Base-by-base conservation (phyloP, 2,329 filamentous ascomycete genomes). In the Ceratocystiopsis brevicomis region DNA sequence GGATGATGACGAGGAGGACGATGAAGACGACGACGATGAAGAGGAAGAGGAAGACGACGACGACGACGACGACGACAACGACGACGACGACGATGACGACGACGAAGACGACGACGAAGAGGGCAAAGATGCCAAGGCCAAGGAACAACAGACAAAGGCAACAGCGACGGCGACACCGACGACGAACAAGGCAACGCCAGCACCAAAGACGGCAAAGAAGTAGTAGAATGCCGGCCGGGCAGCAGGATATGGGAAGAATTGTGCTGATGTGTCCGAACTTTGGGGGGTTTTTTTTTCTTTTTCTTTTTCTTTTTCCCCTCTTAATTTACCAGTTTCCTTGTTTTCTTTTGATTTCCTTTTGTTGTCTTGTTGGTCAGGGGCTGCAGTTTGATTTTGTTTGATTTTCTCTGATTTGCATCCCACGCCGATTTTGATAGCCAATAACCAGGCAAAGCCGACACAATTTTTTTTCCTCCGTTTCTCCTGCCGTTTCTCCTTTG, bases 31-130 rank as follows among this genome's bases (percentile, higher is more conserved):
- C 2, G 53, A 53, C 0, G 50, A 53, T 1, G 50, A 53, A 0
- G 47, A 53, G n/a, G 48, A 52, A 6, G 50, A 48, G 0, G 45
- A 54, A 3, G 42, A 52, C 2, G 44, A 54, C 5, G 48, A 49
- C 2, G 50, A 55, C 1, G 52, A 53, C 1, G 52, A 57, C 0
- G 52, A 54, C 0, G 52, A 57, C 0, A 53, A 54, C 0, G 51
- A 56, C 1, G 53, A 55, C n/a, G 17, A 19, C 10, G 48, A 54
- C 15, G 44, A 41, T 11, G 39, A 41, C 10, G 39, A 41, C 15
- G 40, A 39, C 18, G 37, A 36, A 5, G 37, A 43, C 1, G 42
- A 43, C 32, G 32, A 37, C 18, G 37, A 43, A 2, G 41, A 43
- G 25, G 35, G 25, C 13, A 30, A 35, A 2, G 35, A 39, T 3